Evolutionary conservation across 2,329 filamentous ascomycete genomes (phyloP).

Genomic region (Parasarocladium wereldwijsianum): DNA sequence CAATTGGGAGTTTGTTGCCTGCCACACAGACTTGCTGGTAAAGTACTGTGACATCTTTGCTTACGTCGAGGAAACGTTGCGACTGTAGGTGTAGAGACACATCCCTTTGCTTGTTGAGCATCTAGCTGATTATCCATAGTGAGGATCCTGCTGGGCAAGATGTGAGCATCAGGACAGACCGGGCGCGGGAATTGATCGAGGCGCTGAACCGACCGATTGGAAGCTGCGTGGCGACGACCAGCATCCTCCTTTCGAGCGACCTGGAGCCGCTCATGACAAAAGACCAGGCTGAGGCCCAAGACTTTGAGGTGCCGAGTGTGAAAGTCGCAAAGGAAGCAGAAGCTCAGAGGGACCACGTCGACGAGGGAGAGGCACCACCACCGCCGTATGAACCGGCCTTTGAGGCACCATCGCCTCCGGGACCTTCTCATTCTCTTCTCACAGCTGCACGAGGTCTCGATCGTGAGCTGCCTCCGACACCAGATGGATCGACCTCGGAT

Average conservation of each 20-base stretch:
- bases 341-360: constrained; percentile 1
- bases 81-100: constrained; percentile 9
- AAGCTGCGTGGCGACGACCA: background rate
- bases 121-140: constrained; percentile 7
- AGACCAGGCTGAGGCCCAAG: constrained; percentile 8
- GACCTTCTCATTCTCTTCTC: background rate
- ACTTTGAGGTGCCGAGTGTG: constrained; percentile 8
- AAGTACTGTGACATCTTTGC: constrained; percentile 13
- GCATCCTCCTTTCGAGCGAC: constrained; percentile 7
- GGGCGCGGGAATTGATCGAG: constrained; percentile 9
- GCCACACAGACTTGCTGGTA: constrained; percentile 11
- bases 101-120: background rate
- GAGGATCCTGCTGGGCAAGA: constrained; percentile 11
- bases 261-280: constrained; percentile 5
- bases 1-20: constrained; percentile 12
- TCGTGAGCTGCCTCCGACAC: background rate
- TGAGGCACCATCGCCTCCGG: background rate
- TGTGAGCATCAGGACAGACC: constrained; percentile 8
- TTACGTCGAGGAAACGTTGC: constrained; percentile 10
- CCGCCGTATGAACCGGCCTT: constrained; percentile 11
- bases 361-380: constrained; percentile 8
- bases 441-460: background rate
- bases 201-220: constrained; percentile 7
- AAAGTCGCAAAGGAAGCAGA: constrained; percentile 5
- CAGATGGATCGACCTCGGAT: background rate